Base-by-base conservation (phyloP, 2,329 filamentous ascomycete genomes). In the Monilinia vaccinii-corymbosi region DNA sequence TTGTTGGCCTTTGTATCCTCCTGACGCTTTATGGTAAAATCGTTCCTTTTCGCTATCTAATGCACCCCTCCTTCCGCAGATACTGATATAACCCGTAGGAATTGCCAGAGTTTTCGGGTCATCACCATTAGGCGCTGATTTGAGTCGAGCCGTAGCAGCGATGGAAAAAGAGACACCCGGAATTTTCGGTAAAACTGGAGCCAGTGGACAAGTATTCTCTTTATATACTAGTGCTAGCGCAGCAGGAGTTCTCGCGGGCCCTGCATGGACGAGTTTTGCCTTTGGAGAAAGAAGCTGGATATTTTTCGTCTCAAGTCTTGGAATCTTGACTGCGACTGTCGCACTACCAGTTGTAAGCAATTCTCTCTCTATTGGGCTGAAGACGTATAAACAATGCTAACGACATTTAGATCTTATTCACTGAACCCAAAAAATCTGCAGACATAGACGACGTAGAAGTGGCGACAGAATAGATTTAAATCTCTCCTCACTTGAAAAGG, bases 1-100 rank as follows among this genome's bases (percentile, higher is more conserved):
- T 88, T 68, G 79, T 86, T 1, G 72, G 90, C 0, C 75, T 91
- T 0, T 85, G 81, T 60, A 81, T 78, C 0, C 73, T 91, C 2
- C 75, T 92, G 1, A 77, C 77, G 0, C 65, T 87, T 0, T 69
- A 84, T 1, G 88, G 87, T 63, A 49, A 47, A 16, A 13, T 16
- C 16, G 0, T 44, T n/a, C 25, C 18, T 7, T 21, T 40, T 18
- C 8, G 45, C 21, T 49, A 16, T 49, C 16, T 11, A 13, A 21
- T 21, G 5, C 18, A 45, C 25, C 21, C 46, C 18, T 1, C 11
- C 16, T 46, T 55, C 23, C 16, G 16, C n/a, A 36, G 16, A n/a
- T 38, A 21, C 42, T 60, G 16, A 56, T 38, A 57, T 13, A 2
- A 10, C 10, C 16, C n/a, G 36, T 23, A 62, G 56, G 61, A 18